Percentiles rank a stretch among this genome's conserved stretches.
Conservation (phyloP, 192 early-diverging fungal species). For the Backusella psychrophila region DNA sequence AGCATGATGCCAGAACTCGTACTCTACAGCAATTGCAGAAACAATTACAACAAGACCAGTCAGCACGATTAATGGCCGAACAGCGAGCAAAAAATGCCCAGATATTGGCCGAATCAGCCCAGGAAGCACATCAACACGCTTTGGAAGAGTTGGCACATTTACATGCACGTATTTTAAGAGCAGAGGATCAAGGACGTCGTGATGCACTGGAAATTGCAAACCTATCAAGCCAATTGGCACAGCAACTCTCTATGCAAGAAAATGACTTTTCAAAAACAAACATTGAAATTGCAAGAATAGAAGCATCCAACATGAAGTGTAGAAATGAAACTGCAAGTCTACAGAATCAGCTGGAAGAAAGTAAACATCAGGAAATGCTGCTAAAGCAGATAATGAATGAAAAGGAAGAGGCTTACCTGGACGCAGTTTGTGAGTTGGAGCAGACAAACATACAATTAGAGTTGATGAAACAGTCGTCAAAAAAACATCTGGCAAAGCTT, state of each 20-base stretch:
- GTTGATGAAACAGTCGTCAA: slow-evolving; percentile 44
- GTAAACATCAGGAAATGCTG: slow-evolving; percentile 36
- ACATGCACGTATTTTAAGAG: slow-evolving; percentile 39
- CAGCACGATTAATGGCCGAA: slow-evolving; percentile 43
- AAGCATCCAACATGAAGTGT: slow-evolving; percentile 41
- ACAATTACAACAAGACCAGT: slow-evolving; percentile 44
- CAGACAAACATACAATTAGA: slow-evolving; percentile 42
- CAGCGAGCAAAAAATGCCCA: slow-evolving; percentile 43
- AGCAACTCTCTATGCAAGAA: slow-evolving; percentile 6
- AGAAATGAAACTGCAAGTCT: slow-evolving; percentile 44
- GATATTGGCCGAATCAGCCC: slow-evolving; percentile 46
- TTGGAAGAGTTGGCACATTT: slow-evolving; percentile 42
- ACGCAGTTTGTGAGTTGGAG: slow-evolving; percentile 40
- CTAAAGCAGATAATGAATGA: slow-evolving; percentile 38
- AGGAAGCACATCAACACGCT: slow-evolving; percentile 47
- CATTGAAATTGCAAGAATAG: slow-evolving; percentile 44
- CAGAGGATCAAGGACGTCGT: slow-evolving; percentile 43
- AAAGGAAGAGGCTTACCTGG: slow-evolving; percentile 37
- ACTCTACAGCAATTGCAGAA: slow-evolving; percentile 45
- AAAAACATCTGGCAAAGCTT: slow-evolving; percentile 21
- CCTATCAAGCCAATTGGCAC: slow-evolving; percentile 10
- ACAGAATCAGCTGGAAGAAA: slow-evolving; percentile 40
- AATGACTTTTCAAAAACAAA: slow-evolving; percentile 40
- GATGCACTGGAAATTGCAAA: slow-evolving; percentile 30
- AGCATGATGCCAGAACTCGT: slow-evolving; percentile 36